phyloP scores from a whole-genome alignment of 2,329 filamentous ascomycete genomes.

The Trichocomaceae sp. region DNA sequence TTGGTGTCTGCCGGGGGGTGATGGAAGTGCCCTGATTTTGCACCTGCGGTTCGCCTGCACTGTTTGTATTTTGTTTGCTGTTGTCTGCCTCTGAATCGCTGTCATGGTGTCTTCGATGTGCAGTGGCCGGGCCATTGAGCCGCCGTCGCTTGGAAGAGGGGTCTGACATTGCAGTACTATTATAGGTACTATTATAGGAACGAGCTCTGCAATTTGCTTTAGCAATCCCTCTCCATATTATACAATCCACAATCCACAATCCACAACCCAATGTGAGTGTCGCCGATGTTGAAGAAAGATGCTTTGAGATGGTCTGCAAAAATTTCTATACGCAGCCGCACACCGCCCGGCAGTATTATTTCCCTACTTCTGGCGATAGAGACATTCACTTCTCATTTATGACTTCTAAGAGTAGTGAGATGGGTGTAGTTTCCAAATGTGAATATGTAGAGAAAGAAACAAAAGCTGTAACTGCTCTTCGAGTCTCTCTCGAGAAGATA shows the following conservation, averaged over 20 bases:
- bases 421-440: no score
- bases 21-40: not conserved
- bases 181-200: no score
- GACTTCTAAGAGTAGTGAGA: no score
- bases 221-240: not conserved
- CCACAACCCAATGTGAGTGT: not conserved
- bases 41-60: not conserved
- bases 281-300: not conserved
- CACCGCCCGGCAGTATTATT: constrained; percentile 5
- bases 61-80: not conserved
- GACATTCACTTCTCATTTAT: not conserved
- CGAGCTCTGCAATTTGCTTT: not conserved
- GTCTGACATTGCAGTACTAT: no score
- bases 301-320: not conserved
- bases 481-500: no score
- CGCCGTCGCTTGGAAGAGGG: constrained; percentile 9
- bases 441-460: no score
- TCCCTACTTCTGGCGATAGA: not conserved
- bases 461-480: no score
- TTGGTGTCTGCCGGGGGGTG: constrained; percentile 14
- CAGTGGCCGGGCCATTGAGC: constrained; percentile 9
- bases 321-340: constrained; percentile 1
- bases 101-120: not conserved
- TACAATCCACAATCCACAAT: no score
- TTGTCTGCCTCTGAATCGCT: constrained; percentile 1